A percentile compares a stretch with the other conserved stretches of the same genome.
phyloP scores from a whole-genome alignment of 176 grass and related monocot genomes.

The Oryza coarctata region DNA sequence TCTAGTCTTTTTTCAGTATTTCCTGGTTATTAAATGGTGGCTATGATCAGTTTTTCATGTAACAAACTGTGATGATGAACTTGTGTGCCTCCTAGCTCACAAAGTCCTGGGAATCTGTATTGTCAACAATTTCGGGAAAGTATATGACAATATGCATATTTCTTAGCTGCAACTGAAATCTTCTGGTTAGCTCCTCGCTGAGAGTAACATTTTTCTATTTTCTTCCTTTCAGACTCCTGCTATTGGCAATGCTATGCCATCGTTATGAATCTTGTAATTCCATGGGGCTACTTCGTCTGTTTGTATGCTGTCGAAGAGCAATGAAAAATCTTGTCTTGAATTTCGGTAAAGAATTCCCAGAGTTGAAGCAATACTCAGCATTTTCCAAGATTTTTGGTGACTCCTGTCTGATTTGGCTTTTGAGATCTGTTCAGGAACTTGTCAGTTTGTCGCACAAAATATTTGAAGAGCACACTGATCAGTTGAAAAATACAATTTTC shows the following conservation, averaged over 20 bases:
- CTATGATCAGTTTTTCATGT: conserved; percentile 6
- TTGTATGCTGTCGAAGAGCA: conserved; percentile 78
- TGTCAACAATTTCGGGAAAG: conserved; percentile 2
- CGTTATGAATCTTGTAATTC: conserved; percentile 47
- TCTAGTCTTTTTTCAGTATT: background rate
- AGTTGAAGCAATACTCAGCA: conserved; percentile 42
- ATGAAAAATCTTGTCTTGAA: conserved; percentile 67
- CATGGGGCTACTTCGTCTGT: conserved; percentile 55
- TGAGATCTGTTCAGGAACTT: conserved; percentile 66
- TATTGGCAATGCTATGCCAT: conserved; percentile 50
- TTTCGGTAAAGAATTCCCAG: conserved; percentile 45
- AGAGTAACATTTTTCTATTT: conserved; percentile 24
- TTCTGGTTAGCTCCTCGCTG: conserved; percentile 17
- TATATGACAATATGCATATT: background rate
- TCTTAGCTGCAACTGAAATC: conserved; percentile 17
- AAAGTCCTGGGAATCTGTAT: conserved; percentile 14
- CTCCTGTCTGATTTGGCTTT: conserved; percentile 60
- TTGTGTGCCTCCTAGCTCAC: background rate
- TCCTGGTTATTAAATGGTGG: background rate
- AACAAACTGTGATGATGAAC: background rate
- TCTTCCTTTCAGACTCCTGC: conserved; percentile 54
- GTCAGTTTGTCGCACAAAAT: conserved; percentile 39
- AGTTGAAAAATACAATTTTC: conserved; percentile 59
- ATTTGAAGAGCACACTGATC: conserved; percentile 50
- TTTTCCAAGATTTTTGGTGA: conserved; percentile 45